Evolutionary conservation across 1,284 basidiomycete genomes (phyloP).

Genomic region (Blastosporella zonata): DNA sequence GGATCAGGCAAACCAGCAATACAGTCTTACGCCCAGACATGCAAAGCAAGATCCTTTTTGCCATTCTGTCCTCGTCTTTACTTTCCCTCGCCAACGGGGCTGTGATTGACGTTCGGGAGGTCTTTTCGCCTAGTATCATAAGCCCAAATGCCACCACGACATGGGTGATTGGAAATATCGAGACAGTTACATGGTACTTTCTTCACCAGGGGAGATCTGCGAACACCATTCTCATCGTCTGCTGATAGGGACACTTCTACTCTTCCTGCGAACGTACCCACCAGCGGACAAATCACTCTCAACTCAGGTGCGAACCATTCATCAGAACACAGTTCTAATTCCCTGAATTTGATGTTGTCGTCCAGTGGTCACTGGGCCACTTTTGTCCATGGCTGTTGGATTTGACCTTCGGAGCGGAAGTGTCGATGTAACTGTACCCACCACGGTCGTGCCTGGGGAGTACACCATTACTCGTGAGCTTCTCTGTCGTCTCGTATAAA

Average conservation of each 20-base stretch:
- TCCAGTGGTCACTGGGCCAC: background rate
- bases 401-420: conserved; percentile 13
- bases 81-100: conserved; percentile 18
- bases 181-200: conserved; percentile 14
- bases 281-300: conserved; percentile 21
- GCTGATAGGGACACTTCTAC: conserved; percentile 21
- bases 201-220: background rate
- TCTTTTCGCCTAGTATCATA: conserved; percentile 24
- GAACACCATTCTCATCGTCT: background rate
- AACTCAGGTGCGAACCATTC: conserved; percentile 14
- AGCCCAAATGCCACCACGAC: conserved; percentile 21
- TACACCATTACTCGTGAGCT: conserved; percentile 14
- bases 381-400: background rate
- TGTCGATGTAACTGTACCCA: conserved; percentile 13
- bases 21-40: background rate
- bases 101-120: conserved; percentile 19
- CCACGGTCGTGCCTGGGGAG: background rate
- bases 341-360: background rate
- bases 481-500: background rate
- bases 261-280: conserved; percentile 23
- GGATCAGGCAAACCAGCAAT: background rate
- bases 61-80: conserved; percentile 21
- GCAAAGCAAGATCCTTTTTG: conserved; percentile 8
- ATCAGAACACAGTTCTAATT: background rate
- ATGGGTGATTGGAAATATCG: conserved; percentile 24